A percentile compares a stretch with the other conserved stretches of the same genome.
Evolutionary conservation across 2,329 filamentous ascomycete genomes (phyloP).

Genomic region (Talaromyces verruculosus): DNA sequence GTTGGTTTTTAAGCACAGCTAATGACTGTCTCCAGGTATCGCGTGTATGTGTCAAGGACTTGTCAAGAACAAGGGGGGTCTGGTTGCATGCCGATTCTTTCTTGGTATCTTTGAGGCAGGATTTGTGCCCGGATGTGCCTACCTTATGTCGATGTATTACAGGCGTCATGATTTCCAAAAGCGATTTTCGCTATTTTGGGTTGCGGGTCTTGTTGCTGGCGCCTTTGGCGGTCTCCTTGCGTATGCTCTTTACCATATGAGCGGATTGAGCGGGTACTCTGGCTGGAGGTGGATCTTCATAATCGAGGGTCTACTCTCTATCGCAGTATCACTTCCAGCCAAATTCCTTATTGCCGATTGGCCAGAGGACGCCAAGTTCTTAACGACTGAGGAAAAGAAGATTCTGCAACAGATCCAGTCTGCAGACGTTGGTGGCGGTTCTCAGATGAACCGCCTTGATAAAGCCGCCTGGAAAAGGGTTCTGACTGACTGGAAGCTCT

Average conservation of each 20-base stretch:
- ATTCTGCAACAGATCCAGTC: constrained; percentile 28
- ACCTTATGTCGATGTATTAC: constrained; percentile 39
- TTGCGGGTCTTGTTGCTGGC: constrained; percentile 50
- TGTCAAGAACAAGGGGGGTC: constrained; percentile 30
- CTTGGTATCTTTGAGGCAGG: constrained; percentile 38
- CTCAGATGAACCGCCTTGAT: constrained; percentile 33
- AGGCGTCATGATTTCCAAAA: constrained; percentile 36
- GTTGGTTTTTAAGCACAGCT: neutral
- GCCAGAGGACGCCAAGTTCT: constrained; percentile 35
- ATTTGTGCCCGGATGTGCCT: constrained; percentile 39
- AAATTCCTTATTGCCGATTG: constrained; percentile 30
- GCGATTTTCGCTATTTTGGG: constrained; percentile 48
- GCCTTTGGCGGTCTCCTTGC: constrained; percentile 45
- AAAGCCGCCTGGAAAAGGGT: constrained; percentile 29
- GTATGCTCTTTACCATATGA: constrained; percentile 37
- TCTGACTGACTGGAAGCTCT: constrained; percentile 37
- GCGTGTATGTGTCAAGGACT: constrained; percentile 33
- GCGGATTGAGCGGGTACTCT: constrained; percentile 30
- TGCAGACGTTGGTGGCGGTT: constrained; percentile 28
- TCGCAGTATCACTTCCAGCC: constrained; percentile 25
- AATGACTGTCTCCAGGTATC: neutral
- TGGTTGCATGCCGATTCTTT: constrained; percentile 34
- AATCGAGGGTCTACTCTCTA: constrained; percentile 28
- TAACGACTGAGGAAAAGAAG: constrained; percentile 29
- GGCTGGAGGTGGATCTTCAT: constrained; percentile 42